Evolutionary conservation across 805 yeast species (phyloP), one percentile per base, ranked within the genome.

Genomic region (Kodamaea neixiangensis): DNA sequence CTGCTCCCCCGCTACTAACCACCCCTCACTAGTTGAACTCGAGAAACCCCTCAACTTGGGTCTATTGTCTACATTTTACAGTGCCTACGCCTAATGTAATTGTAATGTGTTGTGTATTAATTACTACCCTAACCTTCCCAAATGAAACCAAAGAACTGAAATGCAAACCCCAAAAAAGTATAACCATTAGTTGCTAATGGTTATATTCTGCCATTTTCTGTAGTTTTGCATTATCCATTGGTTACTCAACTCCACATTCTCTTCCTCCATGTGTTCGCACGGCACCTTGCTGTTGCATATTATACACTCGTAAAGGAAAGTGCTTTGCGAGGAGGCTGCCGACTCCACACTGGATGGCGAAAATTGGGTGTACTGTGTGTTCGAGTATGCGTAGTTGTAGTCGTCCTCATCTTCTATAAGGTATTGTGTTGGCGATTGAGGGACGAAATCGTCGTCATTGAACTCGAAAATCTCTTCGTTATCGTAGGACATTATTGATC

Each of bases 391-490:
- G 39, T 49, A 49, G 46, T 41, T 47, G 47, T 38, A 46, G n/a
- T 50, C 52, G 46, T 47, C 48, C 9, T 49, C 52, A n/a, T 46
- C 46, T 17, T 44, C 45, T 38, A 44, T 14, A 17, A 44, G 48
- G 19, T 37, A 38, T 18, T 44, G 48, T 6, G 42, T 37, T n/a
- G 53, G 53, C 4, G 52, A 46, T 22, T 48, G 51, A n/a, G 51
- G 53, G 10, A 35, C 37, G 34, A 53, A 52, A 43, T 50, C 53
- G 14, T 46, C 42, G n/a, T 50, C 50, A 44, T 53, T 53, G 50
- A 55, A 53, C 31, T 55, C 57, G 40, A 55, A 55, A 48, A 55
- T 55, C 17, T 55, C 57, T 50, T 55, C 58, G 50, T 50, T 35
- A 33, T 48, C 51, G 46, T 41, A 47, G 39, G 43, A 41, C 51